These are phyloP conservation scores for Saccharomycopsis synnaedendra DNA, from an alignment of 805 yeast species.

Conservation along the genomic window DNA sequence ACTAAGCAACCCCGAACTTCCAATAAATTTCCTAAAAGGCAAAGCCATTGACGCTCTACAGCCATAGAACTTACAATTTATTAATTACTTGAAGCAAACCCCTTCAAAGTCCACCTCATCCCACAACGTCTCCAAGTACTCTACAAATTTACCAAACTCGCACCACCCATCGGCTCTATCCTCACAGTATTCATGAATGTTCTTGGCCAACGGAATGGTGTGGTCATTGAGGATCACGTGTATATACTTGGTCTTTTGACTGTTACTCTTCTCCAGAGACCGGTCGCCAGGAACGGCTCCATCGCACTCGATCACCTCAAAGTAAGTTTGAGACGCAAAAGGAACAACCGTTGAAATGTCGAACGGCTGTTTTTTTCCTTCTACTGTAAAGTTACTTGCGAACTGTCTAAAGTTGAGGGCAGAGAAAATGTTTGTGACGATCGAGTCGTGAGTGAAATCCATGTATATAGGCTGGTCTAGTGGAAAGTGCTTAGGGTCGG, in stretches of 20 bases:
- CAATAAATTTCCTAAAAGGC: background rate
- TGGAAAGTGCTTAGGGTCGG: slow-evolving; percentile 24
- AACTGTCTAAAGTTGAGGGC: slow-evolving; percentile 42
- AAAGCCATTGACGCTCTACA: background rate
- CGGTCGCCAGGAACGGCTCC: slow-evolving; percentile 13
- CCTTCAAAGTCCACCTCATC: slow-evolving; percentile 14
- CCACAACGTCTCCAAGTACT: slow-evolving; percentile 16
- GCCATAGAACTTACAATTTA: background rate
- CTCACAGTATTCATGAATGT: slow-evolving; percentile 17
- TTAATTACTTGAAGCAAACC: slow-evolving; percentile 8
- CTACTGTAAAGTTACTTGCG: slow-evolving; percentile 13
- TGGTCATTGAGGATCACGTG: slow-evolving; percentile 17
- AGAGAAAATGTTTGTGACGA: slow-evolving; percentile 46
- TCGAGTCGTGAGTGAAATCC: slow-evolving; percentile 69
- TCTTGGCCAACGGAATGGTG: slow-evolving; percentile 14
- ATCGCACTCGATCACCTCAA: slow-evolving; percentile 17
- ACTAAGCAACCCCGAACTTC: too few species aligned
- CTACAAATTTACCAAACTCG: slow-evolving; percentile 14
- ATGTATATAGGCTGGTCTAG: slow-evolving; percentile 43
- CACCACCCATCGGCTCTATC: slow-evolving; percentile 18
- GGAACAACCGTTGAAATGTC: slow-evolving; percentile 17
- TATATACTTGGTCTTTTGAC: slow-evolving; percentile 5
- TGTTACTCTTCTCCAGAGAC: background rate
- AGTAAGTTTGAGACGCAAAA: slow-evolving; percentile 16
- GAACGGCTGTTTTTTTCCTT: slow-evolving; percentile 12